A percentile compares a stretch with the other conserved stretches of the same genome.
These are phyloP conservation scores for Mimosa bimucronata DNA, from an alignment of 306 rosid genomes.

Conservation along the genomic window DNA sequence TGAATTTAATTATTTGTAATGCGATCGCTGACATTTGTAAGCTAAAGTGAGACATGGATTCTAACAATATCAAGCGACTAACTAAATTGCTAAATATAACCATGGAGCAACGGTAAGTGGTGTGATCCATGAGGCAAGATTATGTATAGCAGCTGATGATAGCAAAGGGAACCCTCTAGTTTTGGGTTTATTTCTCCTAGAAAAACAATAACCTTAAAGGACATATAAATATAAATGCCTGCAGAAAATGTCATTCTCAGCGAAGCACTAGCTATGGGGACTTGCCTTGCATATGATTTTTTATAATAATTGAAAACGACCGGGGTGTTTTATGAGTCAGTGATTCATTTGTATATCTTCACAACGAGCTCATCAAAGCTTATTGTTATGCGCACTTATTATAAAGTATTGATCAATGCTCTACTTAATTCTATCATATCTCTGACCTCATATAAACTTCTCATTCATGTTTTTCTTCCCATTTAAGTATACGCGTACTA, in stretches of 20 bases:
- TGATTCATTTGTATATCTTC: slow-evolving; percentile 5
- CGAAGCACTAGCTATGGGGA: slow-evolving; percentile 8
- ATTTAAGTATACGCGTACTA: background rate
- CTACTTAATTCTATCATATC: background rate
- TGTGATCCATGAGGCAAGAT: background rate
- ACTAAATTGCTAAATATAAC: background rate
- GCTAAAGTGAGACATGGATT: background rate
- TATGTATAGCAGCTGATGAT: background rate
- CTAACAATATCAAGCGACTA: background rate
- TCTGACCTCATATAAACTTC: background rate
- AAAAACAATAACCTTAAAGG: slow-evolving; percentile 6
- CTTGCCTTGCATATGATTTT: background rate
- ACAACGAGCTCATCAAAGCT: background rate
- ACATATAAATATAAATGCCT: background rate
- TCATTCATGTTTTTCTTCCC: background rate
- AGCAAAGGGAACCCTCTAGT: background rate
- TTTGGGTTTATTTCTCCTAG: background rate
- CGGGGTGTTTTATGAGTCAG: slow-evolving; percentile 18
- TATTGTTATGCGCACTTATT: slow-evolving; percentile 10
- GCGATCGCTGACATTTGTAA: background rate
- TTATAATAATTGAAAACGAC: slow-evolving; percentile 3
- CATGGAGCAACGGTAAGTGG: background rate
- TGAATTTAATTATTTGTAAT: background rate
- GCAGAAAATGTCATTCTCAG: background rate
- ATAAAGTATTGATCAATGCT: background rate